Evolutionary conservation across 2,329 filamentous ascomycete genomes (phyloP), one percentile per base, ranked within the genome.

Genomic region (Diaporthe ampelina): DNA sequence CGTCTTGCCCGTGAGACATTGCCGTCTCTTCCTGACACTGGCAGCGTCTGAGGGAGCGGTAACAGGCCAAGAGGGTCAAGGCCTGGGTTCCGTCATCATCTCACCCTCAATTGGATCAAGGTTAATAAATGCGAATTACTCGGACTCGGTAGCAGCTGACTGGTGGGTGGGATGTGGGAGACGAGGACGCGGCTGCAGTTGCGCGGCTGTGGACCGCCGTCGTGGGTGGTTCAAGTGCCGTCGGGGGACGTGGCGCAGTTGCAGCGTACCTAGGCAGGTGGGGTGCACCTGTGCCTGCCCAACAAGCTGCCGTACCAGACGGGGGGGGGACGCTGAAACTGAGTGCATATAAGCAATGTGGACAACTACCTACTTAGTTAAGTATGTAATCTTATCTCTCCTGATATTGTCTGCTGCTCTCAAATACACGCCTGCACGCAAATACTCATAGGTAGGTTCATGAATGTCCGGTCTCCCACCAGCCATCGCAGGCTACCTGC

Each of bases 161-260:
- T 67, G 45, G 61, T 52, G 45, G 26, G 45, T 21, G 37, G 32
- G 26, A n/a, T 9, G 37, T 40, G 35, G 8, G 35, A 40, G 37
- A 40, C 10, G 48, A 70, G 17, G 69, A 61, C 69, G 69, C 69
- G 69, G 69, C 57, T 52, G 56, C 57, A 48, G 32, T 72, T 72
- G 69, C 69, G 69, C 54, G 69, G 57, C 57, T 63, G 57, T 72
- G 69, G 69, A 72, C 40, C 24, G 32, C 24, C 26, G 3, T 37
- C 45, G 57, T 40, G 29, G 57, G 57, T 40, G 29, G 29, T 32
- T 32, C 13, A 35, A 59, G 48, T 61, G 10, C 32, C 29, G 43
- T 32, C 15, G 56, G 5, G 63, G 54, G n/a, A 21, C n/a, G 26
- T 61, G 69, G 69, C 56, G 43, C 50, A 58, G 52, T 17, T 43